Conservation (phyloP, 192 early-diverging fungal genomes). For the Umbelopsis vinacea region DNA sequence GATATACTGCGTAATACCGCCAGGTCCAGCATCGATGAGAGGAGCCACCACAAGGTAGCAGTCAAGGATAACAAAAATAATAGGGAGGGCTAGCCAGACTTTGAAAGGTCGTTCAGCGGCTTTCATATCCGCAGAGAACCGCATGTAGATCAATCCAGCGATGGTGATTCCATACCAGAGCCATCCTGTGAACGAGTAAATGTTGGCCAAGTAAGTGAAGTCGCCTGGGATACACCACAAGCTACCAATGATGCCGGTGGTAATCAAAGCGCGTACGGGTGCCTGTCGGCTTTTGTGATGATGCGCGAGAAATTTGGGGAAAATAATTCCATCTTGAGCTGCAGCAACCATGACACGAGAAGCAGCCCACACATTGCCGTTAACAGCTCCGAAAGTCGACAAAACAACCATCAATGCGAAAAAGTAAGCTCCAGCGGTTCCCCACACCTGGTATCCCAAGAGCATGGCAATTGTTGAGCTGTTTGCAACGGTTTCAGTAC, state of each 20-base stretch:
- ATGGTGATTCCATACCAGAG: constrained; percentile 55
- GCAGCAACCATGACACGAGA: constrained; percentile 66
- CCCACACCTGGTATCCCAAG: constrained; percentile 67
- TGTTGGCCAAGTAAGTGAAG: constrained; percentile 69
- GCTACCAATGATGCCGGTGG: constrained; percentile 60
- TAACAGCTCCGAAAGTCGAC: constrained; percentile 73
- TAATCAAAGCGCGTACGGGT: constrained; percentile 62
- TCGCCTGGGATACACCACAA: constrained; percentile 63
- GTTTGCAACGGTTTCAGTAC: constrained; percentile 59
- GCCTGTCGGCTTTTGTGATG: constrained; percentile 58
- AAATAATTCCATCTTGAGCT: constrained; percentile 58
- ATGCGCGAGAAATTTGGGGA: constrained; percentile 66
- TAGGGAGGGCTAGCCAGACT: constrained; percentile 34
- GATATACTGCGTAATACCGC: constrained; percentile 34
- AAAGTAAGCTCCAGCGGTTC: constrained; percentile 61
- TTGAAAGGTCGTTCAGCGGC: constrained; percentile 45
- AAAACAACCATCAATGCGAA: constrained; percentile 73
- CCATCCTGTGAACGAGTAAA: constrained; percentile 78
- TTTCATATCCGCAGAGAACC: constrained; percentile 40
- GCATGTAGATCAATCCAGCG: constrained; percentile 43
- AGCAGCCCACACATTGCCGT: constrained; percentile 73
- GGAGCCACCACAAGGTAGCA: constrained; percentile 39
- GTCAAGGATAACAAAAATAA: constrained; percentile 34
- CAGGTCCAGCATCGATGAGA: constrained; percentile 38
- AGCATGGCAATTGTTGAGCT: constrained; percentile 67